Evolutionary conservation across 306 rosid species (phyloP), one percentile per base, ranked within the genome.

Genomic region (Corylus avellana): DNA sequence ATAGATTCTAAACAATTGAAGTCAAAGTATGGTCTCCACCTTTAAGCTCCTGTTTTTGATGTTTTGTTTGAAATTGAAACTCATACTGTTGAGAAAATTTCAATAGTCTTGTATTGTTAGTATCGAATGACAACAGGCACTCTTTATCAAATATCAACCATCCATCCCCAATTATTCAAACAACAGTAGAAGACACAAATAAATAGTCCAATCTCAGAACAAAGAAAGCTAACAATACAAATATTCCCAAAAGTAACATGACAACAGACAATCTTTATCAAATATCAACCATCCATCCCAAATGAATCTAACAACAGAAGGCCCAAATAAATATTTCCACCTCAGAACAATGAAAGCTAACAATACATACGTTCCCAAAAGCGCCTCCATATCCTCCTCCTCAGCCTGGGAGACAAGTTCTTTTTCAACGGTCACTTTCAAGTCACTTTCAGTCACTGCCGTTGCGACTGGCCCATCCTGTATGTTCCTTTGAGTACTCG

Each of bases 321-420:
- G 49, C 12, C 5, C 37, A 49, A 56, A 75, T 69, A 55, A 44
- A 27, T 57, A 20, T 22, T 5, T 1, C 58, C 63, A 49, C 29
- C 13, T 48, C 62, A 75, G 58, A 27, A 13, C 48, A 56, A 64
- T 37, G 69, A 57, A 55, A 27, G 51, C 63, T 77, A 56, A 57
- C 13, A 5, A 55, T 72, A 80, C 97, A 59, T 92, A 95, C 99
- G 88, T 93, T 84, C 93, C 98, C 87, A 95, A 63, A 84, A 95
- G 98, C 73, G 98, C 99, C 80, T 95, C 93, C 97, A 95, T 91
- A 84, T 95, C 98, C 88, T 93, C 99, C 87, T 95, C 99, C 89
- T 95, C 99, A 42, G 93, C 98, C 83, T 95, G 99, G 62, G 96
- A 93, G 72, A 93, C 99, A 79, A 95, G 99, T 75, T 95, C 99